Conservation (phyloP, 495 filamentous ascomycete species). For the Daldinia caldariorum region DNA sequence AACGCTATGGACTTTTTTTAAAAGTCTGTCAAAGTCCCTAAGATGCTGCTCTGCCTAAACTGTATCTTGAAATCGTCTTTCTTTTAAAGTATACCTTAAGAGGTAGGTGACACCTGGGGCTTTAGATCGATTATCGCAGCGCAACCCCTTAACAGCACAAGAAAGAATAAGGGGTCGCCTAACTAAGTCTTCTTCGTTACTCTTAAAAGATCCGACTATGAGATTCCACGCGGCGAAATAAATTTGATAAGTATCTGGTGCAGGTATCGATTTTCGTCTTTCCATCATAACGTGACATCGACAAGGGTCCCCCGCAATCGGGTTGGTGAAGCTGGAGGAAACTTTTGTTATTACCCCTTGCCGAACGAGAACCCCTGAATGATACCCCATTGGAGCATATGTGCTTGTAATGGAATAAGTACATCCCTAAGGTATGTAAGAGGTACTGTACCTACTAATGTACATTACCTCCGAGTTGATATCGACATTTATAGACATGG, state of each 20-base stretch:
- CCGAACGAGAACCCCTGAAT: conserved; percentile 2
- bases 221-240: neutral
- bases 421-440: neutral
- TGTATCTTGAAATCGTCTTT: conserved; percentile 1
- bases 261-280: conserved; percentile 16
- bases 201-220: neutral
- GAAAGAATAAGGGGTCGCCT: neutral
- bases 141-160: neutral
- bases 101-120: no score
- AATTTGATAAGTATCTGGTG: conserved; percentile 10
- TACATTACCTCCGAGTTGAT: neutral
- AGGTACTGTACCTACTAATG: no score
- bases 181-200: neutral
- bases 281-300: conserved; percentile 43
- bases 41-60: neutral
- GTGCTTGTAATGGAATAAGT: conserved; percentile 6
- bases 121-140: no score
- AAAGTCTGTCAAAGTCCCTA: neutral
- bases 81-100: neutral
- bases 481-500: neutral
- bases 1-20: neutral
- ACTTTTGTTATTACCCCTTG: conserved; percentile 1
- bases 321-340: conserved; percentile 31
- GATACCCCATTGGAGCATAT: conserved; percentile 6
- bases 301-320: conserved; percentile 40